Evolutionary conservation across 1,139 yeast species (phyloP).

Genomic region (Hyphopichia burtonii): DNA sequence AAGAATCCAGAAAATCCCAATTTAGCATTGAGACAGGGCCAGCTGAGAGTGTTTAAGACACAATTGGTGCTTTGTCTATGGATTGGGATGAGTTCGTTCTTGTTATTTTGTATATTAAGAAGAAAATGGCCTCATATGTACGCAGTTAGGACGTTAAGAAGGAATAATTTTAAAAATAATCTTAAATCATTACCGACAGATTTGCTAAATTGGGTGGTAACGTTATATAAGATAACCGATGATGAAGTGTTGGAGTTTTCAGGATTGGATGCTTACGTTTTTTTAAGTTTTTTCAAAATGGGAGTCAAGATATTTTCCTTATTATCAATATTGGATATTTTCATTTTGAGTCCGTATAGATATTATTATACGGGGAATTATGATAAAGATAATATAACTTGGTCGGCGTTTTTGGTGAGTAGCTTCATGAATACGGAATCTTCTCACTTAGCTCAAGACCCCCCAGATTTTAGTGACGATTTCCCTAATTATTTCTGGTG

Average conservation of each 20-base stretch:
- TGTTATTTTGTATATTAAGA: slow-evolving; percentile 41
- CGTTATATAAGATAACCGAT: slow-evolving; percentile 35
- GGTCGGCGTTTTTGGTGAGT: slow-evolving; percentile 3
- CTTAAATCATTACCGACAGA: slow-evolving; percentile 37
- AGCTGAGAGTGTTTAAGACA: slow-evolving; percentile 45
- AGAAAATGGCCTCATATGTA: slow-evolving; percentile 52
- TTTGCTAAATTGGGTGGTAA: slow-evolving; percentile 42
- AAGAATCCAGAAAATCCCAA: slow-evolving; percentile 23
- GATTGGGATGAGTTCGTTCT: slow-evolving; percentile 35
- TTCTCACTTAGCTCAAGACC: slow-evolving; percentile 5
- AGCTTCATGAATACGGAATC: not conserved
- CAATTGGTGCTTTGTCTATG: slow-evolving; percentile 40
- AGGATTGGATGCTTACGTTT: slow-evolving; percentile 49
- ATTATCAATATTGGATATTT: slow-evolving; percentile 37
- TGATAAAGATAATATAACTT: slow-evolving; percentile 35
- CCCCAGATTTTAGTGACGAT: slow-evolving; percentile 24
- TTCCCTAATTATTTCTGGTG: slow-evolving; percentile 57
- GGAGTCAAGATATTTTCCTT: slow-evolving; percentile 40
- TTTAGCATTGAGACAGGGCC: slow-evolving; percentile 30
- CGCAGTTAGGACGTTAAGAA: slow-evolving; percentile 47
- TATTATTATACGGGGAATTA: slow-evolving; percentile 47
- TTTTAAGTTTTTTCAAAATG: slow-evolving; percentile 45
- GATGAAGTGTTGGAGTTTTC: slow-evolving; percentile 41
- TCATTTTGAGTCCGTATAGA: slow-evolving; percentile 42
- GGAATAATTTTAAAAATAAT: slow-evolving; percentile 18